Evolutionary conservation across 352 stramenopile genomes (phyloP).

Genomic region (Phytophthora lateralis): DNA sequence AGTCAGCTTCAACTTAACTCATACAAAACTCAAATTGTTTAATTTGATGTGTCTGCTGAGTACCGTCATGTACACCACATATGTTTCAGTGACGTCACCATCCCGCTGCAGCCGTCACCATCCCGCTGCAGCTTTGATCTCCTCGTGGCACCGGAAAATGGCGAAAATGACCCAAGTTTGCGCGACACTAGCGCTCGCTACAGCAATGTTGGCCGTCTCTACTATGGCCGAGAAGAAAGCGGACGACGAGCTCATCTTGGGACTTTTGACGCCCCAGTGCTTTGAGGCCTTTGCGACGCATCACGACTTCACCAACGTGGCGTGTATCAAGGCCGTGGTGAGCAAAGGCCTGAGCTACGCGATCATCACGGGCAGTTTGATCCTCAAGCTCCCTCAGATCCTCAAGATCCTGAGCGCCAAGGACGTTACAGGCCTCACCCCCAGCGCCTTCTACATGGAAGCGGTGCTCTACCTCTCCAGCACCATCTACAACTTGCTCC

Average conservation of each 20-base stretch:
- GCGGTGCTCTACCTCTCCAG: slow-evolving; percentile 82
- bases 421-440: slow-evolving; percentile 85
- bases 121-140: slow-evolving; percentile 1
- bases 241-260: slow-evolving; percentile 62
- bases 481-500: slow-evolving; percentile 86
- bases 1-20: slow-evolving; percentile 14
- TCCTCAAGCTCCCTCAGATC: slow-evolving; percentile 91
- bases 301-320: slow-evolving; percentile 84
- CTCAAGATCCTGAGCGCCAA: slow-evolving; percentile 85
- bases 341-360: slow-evolving; percentile 87
- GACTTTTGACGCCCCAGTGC: slow-evolving; percentile 76
- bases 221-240: slow-evolving; percentile 17
- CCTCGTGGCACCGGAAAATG: slow-evolving; percentile 5
- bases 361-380: slow-evolving; percentile 85
- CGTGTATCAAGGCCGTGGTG: slow-evolving; percentile 83
- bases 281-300: slow-evolving; percentile 83
- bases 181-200: slow-evolving; percentile 15
- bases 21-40: slow-evolving; percentile 11
- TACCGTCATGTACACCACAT: slow-evolving; percentile 11
- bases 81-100: slow-evolving; percentile 4
- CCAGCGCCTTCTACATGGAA: slow-evolving; percentile 90
- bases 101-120: too few relatives aligned
- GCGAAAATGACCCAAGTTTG: slow-evolving; percentile 22
- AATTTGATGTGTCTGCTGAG: not conserved
- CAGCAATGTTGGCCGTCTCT: slow-evolving; percentile 17